phyloP scores from a whole-genome alignment of 2,329 filamentous ascomycete species.

The Metarhizium humberi region DNA sequence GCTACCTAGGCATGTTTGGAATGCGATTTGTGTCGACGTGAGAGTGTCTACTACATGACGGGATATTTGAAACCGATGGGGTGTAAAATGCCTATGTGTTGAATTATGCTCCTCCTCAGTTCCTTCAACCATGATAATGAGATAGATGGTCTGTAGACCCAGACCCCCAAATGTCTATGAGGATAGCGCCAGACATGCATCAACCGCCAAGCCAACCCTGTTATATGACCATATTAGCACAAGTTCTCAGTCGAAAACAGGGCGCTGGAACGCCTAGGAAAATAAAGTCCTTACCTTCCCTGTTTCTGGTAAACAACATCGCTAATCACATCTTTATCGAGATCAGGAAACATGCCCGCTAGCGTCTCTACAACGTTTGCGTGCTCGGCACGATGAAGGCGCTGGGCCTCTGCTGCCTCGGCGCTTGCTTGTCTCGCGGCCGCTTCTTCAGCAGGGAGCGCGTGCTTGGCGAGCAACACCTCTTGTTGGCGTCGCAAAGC shows the following conservation, averaged over 20 bases:
- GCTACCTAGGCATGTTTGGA: too few relatives aligned
- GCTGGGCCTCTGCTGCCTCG: conserved; percentile 77
- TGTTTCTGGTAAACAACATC: conserved; percentile 96
- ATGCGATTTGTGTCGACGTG: too few relatives aligned
- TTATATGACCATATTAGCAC: neutral
- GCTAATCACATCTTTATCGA: conserved; percentile 89
- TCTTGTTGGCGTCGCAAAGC: neutral
- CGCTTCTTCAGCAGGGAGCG: conserved; percentile 70
- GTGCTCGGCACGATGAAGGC: conserved; percentile 77
- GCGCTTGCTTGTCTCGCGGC: conserved; percentile 85
- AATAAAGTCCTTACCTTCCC: conserved; percentile 60
- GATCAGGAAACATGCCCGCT: conserved; percentile 90
- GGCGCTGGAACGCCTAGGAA: neutral
- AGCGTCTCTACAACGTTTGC: conserved; percentile 87
- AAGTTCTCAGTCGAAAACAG: neutral
- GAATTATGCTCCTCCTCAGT: neutral
- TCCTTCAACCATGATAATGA: neutral
- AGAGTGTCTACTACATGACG: neutral
- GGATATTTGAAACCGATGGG: neutral
- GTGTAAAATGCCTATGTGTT: neutral
- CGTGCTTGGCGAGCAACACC: conserved; percentile 22
- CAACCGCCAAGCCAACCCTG: conserved; percentile 76
- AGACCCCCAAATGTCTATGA: conserved; percentile 18
- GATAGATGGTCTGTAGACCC: neutral
- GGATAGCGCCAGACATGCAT: conserved; percentile 69